A percentile compares a stretch with the other conserved stretches of the same genome.
Evolutionary conservation across 345 rosid genomes (phyloP).

Genomic region (Hevea brasiliensis): DNA sequence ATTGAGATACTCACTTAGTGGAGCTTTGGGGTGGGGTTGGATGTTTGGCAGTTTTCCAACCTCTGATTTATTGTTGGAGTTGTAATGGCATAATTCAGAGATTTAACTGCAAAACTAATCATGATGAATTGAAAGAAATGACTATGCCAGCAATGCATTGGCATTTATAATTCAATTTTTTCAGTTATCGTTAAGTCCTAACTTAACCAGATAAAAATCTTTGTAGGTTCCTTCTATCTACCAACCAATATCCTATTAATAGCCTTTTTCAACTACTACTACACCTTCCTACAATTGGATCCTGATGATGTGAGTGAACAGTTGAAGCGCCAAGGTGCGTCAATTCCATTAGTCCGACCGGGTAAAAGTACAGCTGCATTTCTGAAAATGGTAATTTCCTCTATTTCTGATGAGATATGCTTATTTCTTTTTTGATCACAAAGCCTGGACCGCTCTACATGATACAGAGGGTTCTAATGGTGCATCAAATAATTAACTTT

Average conservation of each 20-base stretch:
- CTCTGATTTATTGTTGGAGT: background rate
- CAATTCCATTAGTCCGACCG: constrained; percentile 88
- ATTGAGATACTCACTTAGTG: background rate
- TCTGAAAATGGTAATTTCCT: constrained; percentile 68
- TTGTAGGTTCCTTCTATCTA: constrained; percentile 85
- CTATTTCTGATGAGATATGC: background rate
- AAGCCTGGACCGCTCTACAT: background rate
- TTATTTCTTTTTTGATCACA: background rate
- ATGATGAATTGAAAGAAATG: background rate
- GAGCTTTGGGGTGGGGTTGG: background rate
- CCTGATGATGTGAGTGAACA: constrained; percentile 99
- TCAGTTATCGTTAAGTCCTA: background rate
- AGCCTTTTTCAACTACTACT: constrained; percentile 98
- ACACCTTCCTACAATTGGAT: constrained; percentile 94
- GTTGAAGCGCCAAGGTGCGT: constrained; percentile 94
- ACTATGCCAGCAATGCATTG: background rate
- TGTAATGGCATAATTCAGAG: background rate
- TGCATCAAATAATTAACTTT: constrained; percentile 2
- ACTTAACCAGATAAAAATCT: background rate
- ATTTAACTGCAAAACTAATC: background rate
- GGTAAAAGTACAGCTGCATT: constrained; percentile 92
- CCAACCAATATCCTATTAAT: constrained; percentile 87
- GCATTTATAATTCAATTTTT: background rate
- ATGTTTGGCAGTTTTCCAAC: background rate
- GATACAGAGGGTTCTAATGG: background rate